Evolutionary conservation across 495 filamentous ascomycete genomes (phyloP), one percentile per base, ranked within the genome.

Genomic region (Jackrogersella minutella): DNA sequence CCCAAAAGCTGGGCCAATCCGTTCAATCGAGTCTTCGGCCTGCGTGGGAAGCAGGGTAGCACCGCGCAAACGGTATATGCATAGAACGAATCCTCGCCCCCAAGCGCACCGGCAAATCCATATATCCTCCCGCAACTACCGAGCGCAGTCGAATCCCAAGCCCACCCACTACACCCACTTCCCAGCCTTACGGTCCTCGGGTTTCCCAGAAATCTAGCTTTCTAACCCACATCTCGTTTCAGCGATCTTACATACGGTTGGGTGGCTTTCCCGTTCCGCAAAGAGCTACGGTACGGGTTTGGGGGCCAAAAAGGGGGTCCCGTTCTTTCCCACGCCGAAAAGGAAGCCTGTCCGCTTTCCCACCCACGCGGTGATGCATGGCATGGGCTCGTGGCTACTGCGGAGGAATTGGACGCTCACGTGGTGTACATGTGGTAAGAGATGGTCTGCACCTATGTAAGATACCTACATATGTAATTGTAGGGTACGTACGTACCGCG

Each of bases 111-210:
- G 9, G 28, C 46, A n/a, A n/a, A 52, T 24, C 14, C 54, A 46
- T 43, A n/a, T 39, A 24, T 1, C 53, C 57, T 24, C 21, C 46
- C 24, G 33, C 46, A 51, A 58, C 21, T 58, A 46, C 37, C 46
- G 62, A 22, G 41, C 19, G 53, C 39, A 46, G 47, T 10, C 22
- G 22, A 28, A 39, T 37, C 55, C 47, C 21, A 41, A 34, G 40
- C 10, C 10, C 31, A 34, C 10, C 31, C 31, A 34, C 2, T 21
- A 26, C 63, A 66, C 63, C 40, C 47, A 36, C 26, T 21, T 39
- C 31, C 40, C 63, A 59, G 63, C 56, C 63, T 47, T 60, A 66
- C 56, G 47, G 43, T 39, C 51, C 58, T 52, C 57, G 52, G 58
- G n/a, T n/a, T n/a, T 53, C 24, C 43, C 24, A 14, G n/a, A n/a